Base-by-base conservation (phyloP, 2,329 filamentous ascomycete genomes). In the Aspergillus vadensis region DNA sequence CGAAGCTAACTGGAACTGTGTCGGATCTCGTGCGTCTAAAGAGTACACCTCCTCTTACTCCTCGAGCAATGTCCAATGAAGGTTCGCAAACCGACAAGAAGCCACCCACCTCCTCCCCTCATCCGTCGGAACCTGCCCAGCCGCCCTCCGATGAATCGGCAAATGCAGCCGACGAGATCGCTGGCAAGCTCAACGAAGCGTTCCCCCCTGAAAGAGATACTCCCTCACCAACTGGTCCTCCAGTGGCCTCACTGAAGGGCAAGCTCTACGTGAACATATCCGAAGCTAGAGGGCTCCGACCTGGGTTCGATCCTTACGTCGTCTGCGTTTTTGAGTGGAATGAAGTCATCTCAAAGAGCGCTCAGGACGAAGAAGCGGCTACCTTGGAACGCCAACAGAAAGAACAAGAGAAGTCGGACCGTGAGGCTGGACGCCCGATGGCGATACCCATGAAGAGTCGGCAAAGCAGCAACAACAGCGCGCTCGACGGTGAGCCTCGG, bases 301-400 rank as follows among this genome's bases (percentile, higher is more conserved):
- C 88, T 60, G 92, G 92, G 72, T 87, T 88, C 61, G 91, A 97
- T 70, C 95, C 95, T 1, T 99, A 99, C 71, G 91, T 97, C 55
- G 92, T 99, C 10, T 96, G 91, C 61, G 93, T 97, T 25, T 99
- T 98, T 72, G 95, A 99, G 76, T 91, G 92, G 75, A 97, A 94
- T 72, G 95, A 99, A 76, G 89, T 96, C 69, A 97, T 99, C 58
- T 98, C 95, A 1, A 89, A 91, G 58, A 92, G 92, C 2, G 91
- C 93, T 12, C 86, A 88, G 65, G 81, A 80, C 57, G 83, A 86
- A 60, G 85, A 84, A 57, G 78, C 83, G 23, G 81, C 83, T 32
- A 88, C 90, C 48, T 83, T 86, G 38, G 86, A 88, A 48, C 86
- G 88, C 72, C 83, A 60, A 65, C 80, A 82, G 76, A 71, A 78